phyloP scores from a whole-genome alignment of 2,329 filamentous ascomycete genomes.

The Xylariaceae sp. region DNA sequence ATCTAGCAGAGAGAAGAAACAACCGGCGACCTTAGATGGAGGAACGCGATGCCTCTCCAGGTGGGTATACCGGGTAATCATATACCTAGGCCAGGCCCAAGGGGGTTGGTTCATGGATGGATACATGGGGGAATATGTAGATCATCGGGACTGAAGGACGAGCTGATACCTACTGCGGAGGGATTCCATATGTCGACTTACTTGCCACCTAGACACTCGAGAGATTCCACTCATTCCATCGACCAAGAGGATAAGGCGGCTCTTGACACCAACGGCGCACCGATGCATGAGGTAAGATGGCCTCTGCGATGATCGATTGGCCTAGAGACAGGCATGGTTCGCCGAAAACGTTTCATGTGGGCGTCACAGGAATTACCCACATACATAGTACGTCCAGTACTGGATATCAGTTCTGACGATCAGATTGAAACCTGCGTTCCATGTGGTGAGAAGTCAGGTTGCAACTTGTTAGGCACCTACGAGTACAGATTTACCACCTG shows the following conservation, averaged over 20 bases:
- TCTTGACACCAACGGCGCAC: conserved; percentile 11
- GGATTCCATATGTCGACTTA: background rate
- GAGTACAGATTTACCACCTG: background rate
- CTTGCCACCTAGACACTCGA: background rate
- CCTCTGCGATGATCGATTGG: conserved; percentile 17
- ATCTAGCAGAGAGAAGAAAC: conserved; percentile 2
- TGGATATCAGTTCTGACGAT: background rate
- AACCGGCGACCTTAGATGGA: background rate
- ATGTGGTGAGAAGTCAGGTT: background rate
- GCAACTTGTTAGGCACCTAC: background rate
- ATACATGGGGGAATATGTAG: background rate
- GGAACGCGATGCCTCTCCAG: conserved; percentile 8
- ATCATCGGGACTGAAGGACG: background rate
- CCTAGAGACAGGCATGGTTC: background rate
- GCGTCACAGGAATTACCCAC: background rate
- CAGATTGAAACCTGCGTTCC: background rate
- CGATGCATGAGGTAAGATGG: background rate
- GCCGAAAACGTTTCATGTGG: conserved; percentile 4
- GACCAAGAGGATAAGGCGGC: background rate
- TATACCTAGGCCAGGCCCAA: conserved; percentile 3
- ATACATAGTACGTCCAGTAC: background rate
- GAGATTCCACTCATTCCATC: background rate
- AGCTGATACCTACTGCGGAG: background rate
- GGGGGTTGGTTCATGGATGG: background rate
- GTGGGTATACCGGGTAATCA: conserved; percentile 7